Percentiles rank a stretch among this genome's conserved stretches.
Evolutionary conservation across 1,139 yeast species (phyloP).

Genomic region (Saccharomyces hybrid): DNA sequence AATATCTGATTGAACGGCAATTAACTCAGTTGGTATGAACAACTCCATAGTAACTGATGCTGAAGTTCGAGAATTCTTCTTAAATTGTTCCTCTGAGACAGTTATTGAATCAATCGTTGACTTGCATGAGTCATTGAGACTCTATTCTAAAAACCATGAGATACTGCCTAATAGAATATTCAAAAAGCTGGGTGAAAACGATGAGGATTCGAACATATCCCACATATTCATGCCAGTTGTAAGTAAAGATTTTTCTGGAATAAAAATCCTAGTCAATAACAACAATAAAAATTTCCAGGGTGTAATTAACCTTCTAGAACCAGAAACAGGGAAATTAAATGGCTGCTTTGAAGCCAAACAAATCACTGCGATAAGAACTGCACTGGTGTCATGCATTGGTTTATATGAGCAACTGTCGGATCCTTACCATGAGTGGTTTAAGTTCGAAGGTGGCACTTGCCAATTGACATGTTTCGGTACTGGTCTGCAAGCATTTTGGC

Average conservation of each 20-base stretch:
- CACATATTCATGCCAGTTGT: constrained; percentile 58
- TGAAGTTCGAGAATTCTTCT: constrained; percentile 13
- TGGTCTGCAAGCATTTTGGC: constrained; percentile 68
- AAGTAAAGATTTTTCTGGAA: constrained; percentile 31
- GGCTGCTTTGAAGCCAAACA: constrained; percentile 54
- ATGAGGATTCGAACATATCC: constrained; percentile 26
- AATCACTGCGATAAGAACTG: constrained; percentile 62
- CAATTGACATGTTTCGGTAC: constrained; percentile 45
- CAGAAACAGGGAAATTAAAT: constrained; percentile 41
- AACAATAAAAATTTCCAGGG: constrained; percentile 52
- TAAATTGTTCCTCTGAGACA: constrained; percentile 7
- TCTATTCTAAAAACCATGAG: constrained; percentile 14
- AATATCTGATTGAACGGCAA: too few species aligned
- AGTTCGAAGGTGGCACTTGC: constrained; percentile 5
- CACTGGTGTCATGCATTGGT: constrained; percentile 48
- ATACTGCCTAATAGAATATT: constrained; percentile 16
- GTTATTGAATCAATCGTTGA: constrained; percentile 9
- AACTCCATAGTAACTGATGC: constrained; percentile 7
- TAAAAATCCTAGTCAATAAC: constrained; percentile 38
- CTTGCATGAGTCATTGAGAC: constrained; percentile 12
- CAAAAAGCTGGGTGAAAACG: not conserved
- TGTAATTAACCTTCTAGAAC: constrained; percentile 43
- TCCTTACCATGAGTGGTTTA: constrained; percentile 25
- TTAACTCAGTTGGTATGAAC: not conserved
- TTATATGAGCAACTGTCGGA: constrained; percentile 18